These are phyloP conservation scores for Boletus rubescentipes DNA, from an alignment of 768 basidiomycete species.

Conservation along the genomic window DNA sequence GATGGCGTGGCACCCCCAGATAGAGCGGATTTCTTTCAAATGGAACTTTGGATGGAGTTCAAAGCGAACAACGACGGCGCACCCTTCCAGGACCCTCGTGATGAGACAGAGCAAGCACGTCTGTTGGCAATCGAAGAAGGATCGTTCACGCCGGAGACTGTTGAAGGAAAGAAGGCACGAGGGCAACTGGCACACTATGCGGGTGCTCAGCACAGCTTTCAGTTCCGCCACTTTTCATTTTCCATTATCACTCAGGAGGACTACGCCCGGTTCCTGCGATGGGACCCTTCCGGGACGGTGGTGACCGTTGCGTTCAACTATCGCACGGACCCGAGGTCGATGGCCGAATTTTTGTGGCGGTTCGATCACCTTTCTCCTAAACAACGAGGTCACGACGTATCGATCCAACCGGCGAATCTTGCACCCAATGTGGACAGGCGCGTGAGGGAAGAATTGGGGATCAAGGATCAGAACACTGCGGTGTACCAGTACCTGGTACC, in stretches of 20 bases:
- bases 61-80: too few species aligned
- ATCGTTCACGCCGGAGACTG: not conserved
- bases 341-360: not conserved
- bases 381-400: too few species aligned
- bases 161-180: not conserved
- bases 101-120: not conserved
- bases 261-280: too few species aligned
- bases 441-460: not conserved
- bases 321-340: not conserved
- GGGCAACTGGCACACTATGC: constrained; percentile 29
- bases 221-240: too few species aligned
- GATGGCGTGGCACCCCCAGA: not conserved
- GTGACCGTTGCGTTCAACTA: not conserved
- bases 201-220: constrained; percentile 19
- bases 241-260: too few species aligned
- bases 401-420: too few species aligned
- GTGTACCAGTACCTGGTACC: not conserved
- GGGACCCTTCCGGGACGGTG: constrained; percentile 10
- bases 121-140: not conserved
- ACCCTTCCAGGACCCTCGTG: too few species aligned
- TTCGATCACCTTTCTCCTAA: too few species aligned
- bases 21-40: not conserved
- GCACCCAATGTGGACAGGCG: not conserved
- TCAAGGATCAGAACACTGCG: not conserved
- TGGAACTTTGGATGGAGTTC: too few species aligned